These are phyloP conservation scores for Cicer cuneatum DNA, from an alignment of 306 rosid species.

Conservation along the genomic window DNA sequence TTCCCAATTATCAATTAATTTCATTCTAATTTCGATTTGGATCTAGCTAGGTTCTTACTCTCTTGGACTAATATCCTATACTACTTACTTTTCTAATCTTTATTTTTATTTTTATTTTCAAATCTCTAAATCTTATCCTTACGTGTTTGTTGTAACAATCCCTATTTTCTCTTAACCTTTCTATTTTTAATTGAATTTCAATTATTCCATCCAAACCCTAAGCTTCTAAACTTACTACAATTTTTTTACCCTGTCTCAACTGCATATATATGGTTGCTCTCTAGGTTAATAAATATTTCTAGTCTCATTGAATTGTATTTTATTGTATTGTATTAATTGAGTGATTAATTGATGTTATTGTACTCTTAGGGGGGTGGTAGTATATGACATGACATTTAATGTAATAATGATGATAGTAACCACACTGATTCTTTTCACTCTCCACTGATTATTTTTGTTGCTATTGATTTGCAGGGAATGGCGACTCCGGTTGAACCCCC, in stretches of 20 bases:
- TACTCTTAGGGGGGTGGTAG: neutral
- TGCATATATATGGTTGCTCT: neutral
- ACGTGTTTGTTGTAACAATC: no score
- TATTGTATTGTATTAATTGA: neutral
- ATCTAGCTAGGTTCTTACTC: constrained; percentile 31
- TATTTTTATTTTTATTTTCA: no score
- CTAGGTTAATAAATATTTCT: neutral
- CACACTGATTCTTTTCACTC: neutral
- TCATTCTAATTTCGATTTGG: constrained; percentile 1
- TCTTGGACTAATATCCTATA: no score
- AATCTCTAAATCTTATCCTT: no score
- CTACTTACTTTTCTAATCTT: no score
- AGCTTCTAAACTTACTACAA: neutral
- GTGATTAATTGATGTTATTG: neutral
- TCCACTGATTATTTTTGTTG: neutral
- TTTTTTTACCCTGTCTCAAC: neutral
- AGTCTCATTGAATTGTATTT: constrained; percentile 4
- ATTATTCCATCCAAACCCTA: no score
- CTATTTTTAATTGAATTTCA: no score
- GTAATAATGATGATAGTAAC: neutral
- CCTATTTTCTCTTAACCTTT: no score
- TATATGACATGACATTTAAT: no score
- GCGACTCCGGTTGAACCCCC: constrained; percentile 97
- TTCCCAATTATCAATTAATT: neutral
- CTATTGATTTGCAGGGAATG: constrained; percentile 58